Conservation (phyloP, 768 basidiomycete genomes). For the Lactarius quietus region DNA sequence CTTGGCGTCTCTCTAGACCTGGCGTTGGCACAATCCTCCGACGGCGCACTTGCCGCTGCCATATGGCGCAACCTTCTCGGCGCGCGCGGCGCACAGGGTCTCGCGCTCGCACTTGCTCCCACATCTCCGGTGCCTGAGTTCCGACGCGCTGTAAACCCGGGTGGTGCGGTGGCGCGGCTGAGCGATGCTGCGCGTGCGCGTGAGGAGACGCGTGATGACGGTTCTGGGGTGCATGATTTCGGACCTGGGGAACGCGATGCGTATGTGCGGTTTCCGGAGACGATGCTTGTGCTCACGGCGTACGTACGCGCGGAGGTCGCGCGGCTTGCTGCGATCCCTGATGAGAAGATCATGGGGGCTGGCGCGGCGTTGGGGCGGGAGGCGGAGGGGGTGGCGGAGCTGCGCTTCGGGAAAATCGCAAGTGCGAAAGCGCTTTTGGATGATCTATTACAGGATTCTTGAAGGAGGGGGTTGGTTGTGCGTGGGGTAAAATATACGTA, state of each 20-base stretch:
- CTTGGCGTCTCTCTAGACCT: slow-evolving; percentile 76
- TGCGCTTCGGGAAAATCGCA: slow-evolving; percentile 19
- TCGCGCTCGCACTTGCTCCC: slow-evolving; percentile 35
- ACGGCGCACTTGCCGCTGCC: slow-evolving; percentile 80
- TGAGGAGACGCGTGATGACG: slow-evolving; percentile 61
- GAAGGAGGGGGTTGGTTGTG: background rate
- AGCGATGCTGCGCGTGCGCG: slow-evolving; percentile 45
- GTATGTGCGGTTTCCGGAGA: slow-evolving; percentile 70
- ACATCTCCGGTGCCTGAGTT: slow-evolving; percentile 36
- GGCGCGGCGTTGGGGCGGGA: slow-evolving; percentile 18
- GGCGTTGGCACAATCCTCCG: slow-evolving; percentile 60
- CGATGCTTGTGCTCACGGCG: slow-evolving; percentile 64
- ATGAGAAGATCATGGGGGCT: slow-evolving; percentile 17
- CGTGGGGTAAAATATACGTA: background rate
- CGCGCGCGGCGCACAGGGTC: slow-evolving; percentile 73
- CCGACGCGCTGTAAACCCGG: slow-evolving; percentile 66
- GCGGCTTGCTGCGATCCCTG: slow-evolving; percentile 18
- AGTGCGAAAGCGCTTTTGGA: slow-evolving; percentile 6
- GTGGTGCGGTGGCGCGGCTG: slow-evolving; percentile 60
- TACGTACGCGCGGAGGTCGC: slow-evolving; percentile 22
- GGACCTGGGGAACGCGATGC: slow-evolving; percentile 53
- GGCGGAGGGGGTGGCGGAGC: slow-evolving; percentile 14
- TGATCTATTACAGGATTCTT: slow-evolving; percentile 5
- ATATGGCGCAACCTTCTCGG: slow-evolving; percentile 92
- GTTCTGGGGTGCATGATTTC: slow-evolving; percentile 72